A percentile compares a stretch with the other conserved stretches of the same genome.
phyloP scores from a whole-genome alignment of 2,329 filamentous ascomycete species.

The Beauveria australis region DNA sequence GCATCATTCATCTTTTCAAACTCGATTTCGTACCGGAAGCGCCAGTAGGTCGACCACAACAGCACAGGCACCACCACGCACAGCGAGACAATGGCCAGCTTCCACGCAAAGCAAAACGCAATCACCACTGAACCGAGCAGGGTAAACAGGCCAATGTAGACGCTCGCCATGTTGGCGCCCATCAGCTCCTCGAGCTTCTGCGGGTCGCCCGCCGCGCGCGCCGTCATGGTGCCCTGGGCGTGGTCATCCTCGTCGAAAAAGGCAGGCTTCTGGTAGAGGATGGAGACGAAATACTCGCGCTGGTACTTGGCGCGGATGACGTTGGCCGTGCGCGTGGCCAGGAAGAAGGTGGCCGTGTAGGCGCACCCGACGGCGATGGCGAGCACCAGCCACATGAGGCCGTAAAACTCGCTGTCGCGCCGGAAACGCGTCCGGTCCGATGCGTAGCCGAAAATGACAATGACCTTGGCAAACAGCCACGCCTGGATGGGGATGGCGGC shows the following conservation, averaged over 20 bases:
- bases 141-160: conserved; percentile 55
- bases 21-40: conserved; percentile 51
- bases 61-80: conserved; percentile 51
- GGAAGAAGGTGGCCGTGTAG: conserved; percentile 37
- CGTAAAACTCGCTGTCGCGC: conserved; percentile 49
- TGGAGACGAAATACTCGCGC: conserved; percentile 51
- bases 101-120: conserved; percentile 68
- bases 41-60: conserved; percentile 39
- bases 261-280: conserved; percentile 49
- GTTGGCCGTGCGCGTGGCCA: conserved; percentile 37
- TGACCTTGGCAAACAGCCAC: conserved; percentile 46
- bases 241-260: conserved; percentile 56
- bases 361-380: conserved; percentile 43
- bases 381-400: conserved; percentile 56
- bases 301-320: conserved; percentile 46
- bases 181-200: conserved; percentile 55
- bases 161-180: conserved; percentile 58
- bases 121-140: conserved; percentile 58
- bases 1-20: conserved; percentile 61
- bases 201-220: conserved; percentile 47
- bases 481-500: conserved; percentile 43
- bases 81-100: conserved; percentile 59
- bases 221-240: conserved; percentile 51
- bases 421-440: conserved; percentile 23
- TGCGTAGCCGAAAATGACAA: conserved; percentile 39